phyloP scores from a whole-genome alignment of 345 rosid genomes.

The Arabis alpina region DNA sequence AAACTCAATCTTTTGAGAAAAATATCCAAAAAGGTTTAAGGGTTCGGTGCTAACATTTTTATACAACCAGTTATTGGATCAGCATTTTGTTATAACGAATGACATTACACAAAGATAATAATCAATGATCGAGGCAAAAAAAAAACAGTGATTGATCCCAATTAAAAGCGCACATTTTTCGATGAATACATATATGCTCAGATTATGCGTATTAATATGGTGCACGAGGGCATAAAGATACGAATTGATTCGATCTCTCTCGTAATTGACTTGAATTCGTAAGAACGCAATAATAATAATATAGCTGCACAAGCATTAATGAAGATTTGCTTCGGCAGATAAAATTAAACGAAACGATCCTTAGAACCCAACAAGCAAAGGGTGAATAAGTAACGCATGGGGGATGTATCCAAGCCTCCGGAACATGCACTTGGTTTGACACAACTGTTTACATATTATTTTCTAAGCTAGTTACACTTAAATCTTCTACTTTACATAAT shows the following conservation, averaged over 20 bases:
- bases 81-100: too few species aligned
- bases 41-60: too few species aligned
- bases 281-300: not conserved
- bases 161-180: not conserved
- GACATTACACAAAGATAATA: too few species aligned
- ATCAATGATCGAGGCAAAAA: too few species aligned
- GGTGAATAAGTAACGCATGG: constrained; percentile 9
- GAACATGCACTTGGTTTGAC: constrained; percentile 23
- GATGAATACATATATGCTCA: not conserved
- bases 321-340: not conserved
- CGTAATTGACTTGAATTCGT: not conserved
- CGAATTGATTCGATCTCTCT: constrained; percentile 9
- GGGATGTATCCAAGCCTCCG: constrained; percentile 29
- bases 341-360: constrained; percentile 15
- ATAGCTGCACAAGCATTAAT: constrained; percentile 19
- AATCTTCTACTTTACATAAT: not conserved
- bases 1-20: too few species aligned
- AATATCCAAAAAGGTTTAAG: too few species aligned
- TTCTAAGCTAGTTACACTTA: not conserved
- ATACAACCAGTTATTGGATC: too few species aligned
- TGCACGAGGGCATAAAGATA: constrained; percentile 14
- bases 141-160: not conserved
- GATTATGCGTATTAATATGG: not conserved
- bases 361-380: constrained; percentile 4
- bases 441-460: not conserved